Conservation (phyloP, 352 stramenopile genomes). For the Phytophthora agathidicida region DNA sequence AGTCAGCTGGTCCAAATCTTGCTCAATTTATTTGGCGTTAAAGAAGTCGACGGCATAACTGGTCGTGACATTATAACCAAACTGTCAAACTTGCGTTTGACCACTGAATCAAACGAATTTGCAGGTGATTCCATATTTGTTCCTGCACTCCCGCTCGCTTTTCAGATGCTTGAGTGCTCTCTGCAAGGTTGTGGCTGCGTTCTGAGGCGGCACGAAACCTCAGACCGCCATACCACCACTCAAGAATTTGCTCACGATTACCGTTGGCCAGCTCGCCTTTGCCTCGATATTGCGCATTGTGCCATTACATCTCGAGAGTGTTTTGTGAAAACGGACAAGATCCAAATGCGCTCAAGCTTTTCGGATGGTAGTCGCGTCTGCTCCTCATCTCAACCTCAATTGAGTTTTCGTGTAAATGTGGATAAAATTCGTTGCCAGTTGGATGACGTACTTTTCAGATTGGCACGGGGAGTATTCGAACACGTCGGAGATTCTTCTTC, state of each 20-base stretch:
- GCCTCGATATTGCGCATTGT: constrained; percentile 45
- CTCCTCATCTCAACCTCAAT: constrained; percentile 48
- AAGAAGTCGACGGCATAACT: not conserved
- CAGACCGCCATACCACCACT: not conserved
- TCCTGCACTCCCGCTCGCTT: constrained; percentile 61
- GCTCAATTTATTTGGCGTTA: constrained; percentile 32
- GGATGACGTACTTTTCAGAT: constrained; percentile 29
- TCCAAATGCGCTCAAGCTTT: constrained; percentile 54
- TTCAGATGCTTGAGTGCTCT: constrained; percentile 77
- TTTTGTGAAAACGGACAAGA: constrained; percentile 41
- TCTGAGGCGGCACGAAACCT: constrained; percentile 4
- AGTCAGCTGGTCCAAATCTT: constrained; percentile 44
- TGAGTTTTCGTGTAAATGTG: constrained; percentile 48
- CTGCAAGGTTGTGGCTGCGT: constrained; percentile 64
- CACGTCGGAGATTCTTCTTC: not conserved
- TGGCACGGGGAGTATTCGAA: constrained; percentile 16
- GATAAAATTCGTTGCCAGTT: constrained; percentile 57
- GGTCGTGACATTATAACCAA: constrained; percentile 34
- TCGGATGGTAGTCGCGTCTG: constrained; percentile 57
- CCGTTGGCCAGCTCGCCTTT: constrained; percentile 32
- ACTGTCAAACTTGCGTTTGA: constrained; percentile 46
- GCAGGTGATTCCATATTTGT: constrained; percentile 66
- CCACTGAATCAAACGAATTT: constrained; percentile 76
- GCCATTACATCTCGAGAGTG: constrained; percentile 36
- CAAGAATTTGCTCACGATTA: not conserved